These are phyloP conservation scores for Fusarium azukiicola DNA, from an alignment of 2,329 filamentous ascomycete species.

Conservation along the genomic window DNA sequence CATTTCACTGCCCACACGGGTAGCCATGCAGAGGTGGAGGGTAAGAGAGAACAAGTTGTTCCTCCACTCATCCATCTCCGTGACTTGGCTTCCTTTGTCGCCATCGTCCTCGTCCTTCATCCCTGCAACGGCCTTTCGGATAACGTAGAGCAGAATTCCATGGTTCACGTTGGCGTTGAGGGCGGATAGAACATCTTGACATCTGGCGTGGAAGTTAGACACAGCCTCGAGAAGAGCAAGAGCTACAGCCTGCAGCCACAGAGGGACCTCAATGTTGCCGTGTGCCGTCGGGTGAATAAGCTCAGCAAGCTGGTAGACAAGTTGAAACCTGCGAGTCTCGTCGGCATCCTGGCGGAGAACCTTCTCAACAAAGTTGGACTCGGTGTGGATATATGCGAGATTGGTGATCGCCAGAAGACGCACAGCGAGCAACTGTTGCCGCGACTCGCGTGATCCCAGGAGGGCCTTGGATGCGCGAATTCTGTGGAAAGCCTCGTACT, in stretches of 20 bases:
- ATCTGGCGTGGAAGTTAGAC: constrained; percentile 87
- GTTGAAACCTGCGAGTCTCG: constrained; percentile 92
- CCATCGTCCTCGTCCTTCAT: constrained; percentile 79
- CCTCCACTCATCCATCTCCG: constrained; percentile 92
- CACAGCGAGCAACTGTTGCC: constrained; percentile 89
- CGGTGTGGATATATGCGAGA: constrained; percentile 92
- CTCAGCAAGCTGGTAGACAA: constrained; percentile 95
- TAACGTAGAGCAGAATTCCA: constrained; percentile 94
- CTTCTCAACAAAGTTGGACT: constrained; percentile 91
- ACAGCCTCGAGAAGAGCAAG: constrained; percentile 92
- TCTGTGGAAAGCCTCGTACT: constrained; percentile 92
- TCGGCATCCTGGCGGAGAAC: constrained; percentile 93
- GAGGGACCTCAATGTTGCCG: constrained; percentile 83
- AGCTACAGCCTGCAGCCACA: constrained; percentile 90
- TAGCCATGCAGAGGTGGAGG: constrained; percentile 87
- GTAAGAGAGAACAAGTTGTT: constrained; percentile 94
- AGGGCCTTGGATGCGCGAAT: constrained; percentile 92
- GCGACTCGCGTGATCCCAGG: constrained; percentile 80
- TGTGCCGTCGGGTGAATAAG: constrained; percentile 91
- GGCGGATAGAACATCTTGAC: constrained; percentile 92
- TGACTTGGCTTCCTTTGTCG: constrained; percentile 79
- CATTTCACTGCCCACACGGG: constrained; percentile 89
- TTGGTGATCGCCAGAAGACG: constrained; percentile 94
- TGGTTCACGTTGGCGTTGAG: constrained; percentile 98
- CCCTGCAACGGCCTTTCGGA: constrained; percentile 93